Conservation (phyloP, 805 yeast species). For the Hagleromyces aurorensis region DNA sequence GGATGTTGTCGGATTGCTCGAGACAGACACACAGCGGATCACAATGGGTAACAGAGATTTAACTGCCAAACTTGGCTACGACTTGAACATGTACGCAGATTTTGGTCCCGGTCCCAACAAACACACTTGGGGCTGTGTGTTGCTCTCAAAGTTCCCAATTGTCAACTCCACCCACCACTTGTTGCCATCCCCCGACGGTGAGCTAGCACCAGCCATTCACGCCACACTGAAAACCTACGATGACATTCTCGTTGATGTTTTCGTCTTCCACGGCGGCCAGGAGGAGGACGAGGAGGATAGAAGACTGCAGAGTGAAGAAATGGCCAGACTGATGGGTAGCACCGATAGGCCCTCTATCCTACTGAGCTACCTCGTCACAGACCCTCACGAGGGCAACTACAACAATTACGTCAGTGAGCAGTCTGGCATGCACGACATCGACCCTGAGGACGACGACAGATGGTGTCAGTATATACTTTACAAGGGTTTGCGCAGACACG, state of each 20-base stretch:
- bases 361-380: slow-evolving; percentile 84
- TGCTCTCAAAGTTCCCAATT: slow-evolving; percentile 91
- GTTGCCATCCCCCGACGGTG: slow-evolving; percentile 95
- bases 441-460: slow-evolving; percentile 88
- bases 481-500: slow-evolving; percentile 78
- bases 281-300: slow-evolving; percentile 96
- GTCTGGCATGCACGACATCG: slow-evolving; percentile 89
- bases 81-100: slow-evolving; percentile 89
- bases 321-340: slow-evolving; percentile 73
- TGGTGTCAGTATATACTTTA: slow-evolving; percentile 97
- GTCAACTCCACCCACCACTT: slow-evolving; percentile 83
- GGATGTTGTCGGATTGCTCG: slow-evolving; percentile 85
- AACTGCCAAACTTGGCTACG: slow-evolving; percentile 86
- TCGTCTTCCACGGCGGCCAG: slow-evolving; percentile 97
- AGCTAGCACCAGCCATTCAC: slow-evolving; percentile 95
- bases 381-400: slow-evolving; percentile 83
- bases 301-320: slow-evolving; percentile 69
- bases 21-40: slow-evolving; percentile 87
- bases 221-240: slow-evolving; percentile 93
- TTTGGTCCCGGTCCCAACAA: slow-evolving; percentile 97
- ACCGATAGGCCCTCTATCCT: slow-evolving; percentile 78
- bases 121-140: slow-evolving; percentile 96
- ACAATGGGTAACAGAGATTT: slow-evolving; percentile 94
- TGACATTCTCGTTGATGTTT: slow-evolving; percentile 67
- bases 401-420: slow-evolving; percentile 78